These are phyloP conservation scores for Penicillium italicum DNA, from an alignment of 2,329 filamentous ascomycete species.

Conservation along the genomic window DNA sequence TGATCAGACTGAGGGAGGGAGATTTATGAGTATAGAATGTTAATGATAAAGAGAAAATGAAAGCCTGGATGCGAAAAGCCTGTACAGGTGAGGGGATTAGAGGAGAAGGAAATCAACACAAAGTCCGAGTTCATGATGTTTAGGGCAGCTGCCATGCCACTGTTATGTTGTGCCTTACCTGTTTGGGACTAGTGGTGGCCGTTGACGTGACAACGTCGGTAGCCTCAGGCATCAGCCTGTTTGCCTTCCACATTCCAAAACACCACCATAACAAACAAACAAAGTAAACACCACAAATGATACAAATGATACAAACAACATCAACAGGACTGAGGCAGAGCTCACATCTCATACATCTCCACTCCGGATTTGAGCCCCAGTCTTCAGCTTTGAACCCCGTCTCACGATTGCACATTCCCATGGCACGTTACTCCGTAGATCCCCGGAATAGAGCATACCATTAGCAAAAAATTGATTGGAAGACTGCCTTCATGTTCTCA, in stretches of 20 bases:
- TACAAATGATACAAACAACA: neutral
- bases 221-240: constrained; percentile 25
- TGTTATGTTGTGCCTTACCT: constrained; percentile 41
- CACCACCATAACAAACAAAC: neutral
- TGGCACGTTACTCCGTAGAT: neutral
- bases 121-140: constrained; percentile 30
- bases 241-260: constrained; percentile 9
- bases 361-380: neutral
- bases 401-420: neutral
- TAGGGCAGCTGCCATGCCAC: constrained; percentile 36
- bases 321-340: neutral
- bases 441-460: too few species aligned
- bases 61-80: neutral
- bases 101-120: constrained; percentile 20
- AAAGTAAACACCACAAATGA: neutral
- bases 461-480: neutral
- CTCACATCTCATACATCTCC: neutral
- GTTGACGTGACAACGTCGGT: constrained; percentile 41
- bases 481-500: neutral
- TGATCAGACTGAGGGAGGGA: constrained; percentile 19
- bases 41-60: constrained; percentile 25
- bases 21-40: constrained; percentile 1
- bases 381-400: neutral
- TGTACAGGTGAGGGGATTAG: constrained; percentile 18
- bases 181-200: constrained; percentile 29